Conservation (phyloP, 208 protist species). For the Leishmania lainsoni region DNA sequence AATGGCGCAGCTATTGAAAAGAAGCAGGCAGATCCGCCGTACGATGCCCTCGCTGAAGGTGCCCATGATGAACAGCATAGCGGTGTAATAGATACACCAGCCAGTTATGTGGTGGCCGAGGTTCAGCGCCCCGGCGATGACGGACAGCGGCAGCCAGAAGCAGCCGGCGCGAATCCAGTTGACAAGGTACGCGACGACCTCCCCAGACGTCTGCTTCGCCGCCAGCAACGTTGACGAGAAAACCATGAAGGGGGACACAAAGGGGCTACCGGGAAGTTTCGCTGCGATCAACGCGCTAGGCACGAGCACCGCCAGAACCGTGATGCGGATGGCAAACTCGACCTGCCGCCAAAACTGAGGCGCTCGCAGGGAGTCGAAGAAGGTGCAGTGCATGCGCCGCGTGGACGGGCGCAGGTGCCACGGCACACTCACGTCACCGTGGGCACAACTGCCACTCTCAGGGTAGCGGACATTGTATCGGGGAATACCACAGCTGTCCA, state of each 20-base stretch:
- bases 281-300: slow-evolving; percentile 68
- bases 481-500: slow-evolving; percentile 75
- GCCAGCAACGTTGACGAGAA: slow-evolving; percentile 72
- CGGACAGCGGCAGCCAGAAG: slow-evolving; percentile 79
- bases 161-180: slow-evolving; percentile 67
- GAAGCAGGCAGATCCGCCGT: slow-evolving; percentile 81
- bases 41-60: slow-evolving; percentile 71
- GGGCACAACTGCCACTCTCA: slow-evolving; percentile 9
- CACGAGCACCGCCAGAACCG: slow-evolving; percentile 60
- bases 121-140: slow-evolving; percentile 60
- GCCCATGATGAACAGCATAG: slow-evolving; percentile 81
- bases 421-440: slow-evolving; percentile 58
- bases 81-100: slow-evolving; percentile 83
- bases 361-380: slow-evolving; percentile 65
- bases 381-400: slow-evolving; percentile 36
- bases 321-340: slow-evolving; percentile 80
- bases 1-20: slow-evolving; percentile 88
- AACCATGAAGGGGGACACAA: slow-evolving; percentile 67
- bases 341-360: slow-evolving; percentile 81
- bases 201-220: slow-evolving; percentile 71
- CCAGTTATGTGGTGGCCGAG: slow-evolving; percentile 62
- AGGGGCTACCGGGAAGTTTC: slow-evolving; percentile 46
- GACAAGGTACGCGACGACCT: slow-evolving; percentile 75
- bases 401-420: slow-evolving; percentile 59
- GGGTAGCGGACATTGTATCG: slow-evolving; percentile 58